Evolutionary conservation across 192 early-diverging fungal species (phyloP).

Genomic region (Coemansia guatemalensis): DNA sequence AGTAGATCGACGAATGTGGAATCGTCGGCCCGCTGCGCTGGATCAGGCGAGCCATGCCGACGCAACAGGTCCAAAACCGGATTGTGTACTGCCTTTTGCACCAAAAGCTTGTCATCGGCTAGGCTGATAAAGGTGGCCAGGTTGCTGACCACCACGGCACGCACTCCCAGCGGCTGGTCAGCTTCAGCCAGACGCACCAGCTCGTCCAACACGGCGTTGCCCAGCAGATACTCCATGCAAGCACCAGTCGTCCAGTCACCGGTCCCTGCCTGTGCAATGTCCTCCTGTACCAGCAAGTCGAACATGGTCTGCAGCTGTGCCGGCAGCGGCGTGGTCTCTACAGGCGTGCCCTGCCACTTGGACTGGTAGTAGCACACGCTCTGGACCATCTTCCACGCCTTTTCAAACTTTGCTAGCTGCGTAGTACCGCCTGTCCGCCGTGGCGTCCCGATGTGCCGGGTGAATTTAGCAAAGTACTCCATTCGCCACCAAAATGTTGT

Average conservation of each 20-base stretch:
- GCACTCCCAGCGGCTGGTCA: conserved; percentile 78
- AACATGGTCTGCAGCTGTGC: conserved; percentile 75
- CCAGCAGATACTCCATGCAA: conserved; percentile 89
- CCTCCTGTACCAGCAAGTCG: conserved; percentile 87
- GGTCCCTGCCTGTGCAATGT: conserved; percentile 59
- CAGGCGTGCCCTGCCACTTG: conserved; percentile 45
- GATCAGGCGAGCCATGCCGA: conserved; percentile 43
- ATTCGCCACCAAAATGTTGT: conserved; percentile 19
- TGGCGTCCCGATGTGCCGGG: conserved; percentile 60
- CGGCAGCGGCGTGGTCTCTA: conserved; percentile 78
- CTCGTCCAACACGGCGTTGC: conserved; percentile 74
- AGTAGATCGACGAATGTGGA: conserved; percentile 46
- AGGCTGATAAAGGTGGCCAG: conserved; percentile 79
- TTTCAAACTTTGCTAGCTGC: conserved; percentile 69
- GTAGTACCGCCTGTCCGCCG: conserved; percentile 59
- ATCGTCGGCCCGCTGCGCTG: conserved; percentile 31
- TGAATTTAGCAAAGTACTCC: conserved; percentile 70
- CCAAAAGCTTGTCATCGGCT: conserved; percentile 84
- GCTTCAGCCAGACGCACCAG: conserved; percentile 75
- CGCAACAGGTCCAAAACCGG: conserved; percentile 77
- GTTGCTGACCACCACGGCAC: conserved; percentile 77
- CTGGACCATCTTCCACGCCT: conserved; percentile 64
- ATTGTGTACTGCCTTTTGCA: conserved; percentile 87
- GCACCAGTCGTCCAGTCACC: conserved; percentile 77
- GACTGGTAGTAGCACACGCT: conserved; percentile 48